Percentiles rank a stretch among this genome's conserved stretches.
phyloP scores from a whole-genome alignment of 164 flowering plant species.

The Sedum album region DNA sequence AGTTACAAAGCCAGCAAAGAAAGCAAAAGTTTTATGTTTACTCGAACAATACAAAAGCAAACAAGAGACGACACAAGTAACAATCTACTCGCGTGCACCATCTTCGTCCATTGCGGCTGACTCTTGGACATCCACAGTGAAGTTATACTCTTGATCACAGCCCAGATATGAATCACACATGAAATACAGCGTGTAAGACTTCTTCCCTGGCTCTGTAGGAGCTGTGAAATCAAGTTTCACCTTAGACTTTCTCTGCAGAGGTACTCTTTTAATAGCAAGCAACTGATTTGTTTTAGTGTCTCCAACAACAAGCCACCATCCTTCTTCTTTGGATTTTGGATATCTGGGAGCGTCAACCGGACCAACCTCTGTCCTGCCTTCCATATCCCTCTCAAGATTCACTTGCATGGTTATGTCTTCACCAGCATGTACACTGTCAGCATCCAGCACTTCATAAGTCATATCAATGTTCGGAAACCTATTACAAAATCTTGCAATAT shows the following conservation, averaged over 20 bases:
- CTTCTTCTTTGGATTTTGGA: constrained; percentile 86
- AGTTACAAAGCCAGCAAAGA: background rate
- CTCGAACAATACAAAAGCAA: background rate
- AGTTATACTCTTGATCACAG: constrained; percentile 84
- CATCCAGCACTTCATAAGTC: constrained; percentile 53
- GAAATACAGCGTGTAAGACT: constrained; percentile 60
- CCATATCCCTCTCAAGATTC: constrained; percentile 73
- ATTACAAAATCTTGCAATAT: constrained; percentile 77
- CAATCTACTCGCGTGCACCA: constrained; percentile 3
- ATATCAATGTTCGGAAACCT: constrained; percentile 90
- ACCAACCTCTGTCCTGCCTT: constrained; percentile 69
- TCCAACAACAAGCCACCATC: constrained; percentile 97
- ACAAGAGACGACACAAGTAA: background rate
- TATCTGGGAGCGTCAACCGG: constrained; percentile 76
- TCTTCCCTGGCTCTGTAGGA: constrained; percentile 66
- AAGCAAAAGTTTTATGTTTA: background rate
- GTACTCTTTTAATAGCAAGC: constrained; percentile 84
- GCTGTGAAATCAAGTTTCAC: constrained; percentile 72
- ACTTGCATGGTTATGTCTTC: constrained; percentile 51
- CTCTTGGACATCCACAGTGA: constrained; percentile 57
- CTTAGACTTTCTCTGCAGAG: constrained; percentile 61
- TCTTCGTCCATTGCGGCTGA: constrained; percentile 30
- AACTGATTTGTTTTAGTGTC: constrained; percentile 70
- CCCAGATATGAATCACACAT: constrained; percentile 96
- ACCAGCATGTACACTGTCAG: constrained; percentile 49